Conservation (phyloP, 345 rosid genomes). For the Barbarea vulgaris region DNA sequence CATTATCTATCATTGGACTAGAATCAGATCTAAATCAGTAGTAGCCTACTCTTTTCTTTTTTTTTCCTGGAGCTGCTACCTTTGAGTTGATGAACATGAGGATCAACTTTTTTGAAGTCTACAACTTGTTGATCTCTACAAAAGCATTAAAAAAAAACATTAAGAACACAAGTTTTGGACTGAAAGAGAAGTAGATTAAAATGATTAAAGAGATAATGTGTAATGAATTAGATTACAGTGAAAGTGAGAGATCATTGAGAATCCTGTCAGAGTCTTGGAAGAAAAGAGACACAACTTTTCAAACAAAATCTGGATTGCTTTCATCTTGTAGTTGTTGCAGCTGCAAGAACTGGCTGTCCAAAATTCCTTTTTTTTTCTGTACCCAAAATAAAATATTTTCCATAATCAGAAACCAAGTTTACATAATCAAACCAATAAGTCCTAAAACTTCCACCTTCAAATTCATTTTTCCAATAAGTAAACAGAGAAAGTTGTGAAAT, state of each 20-base stretch:
- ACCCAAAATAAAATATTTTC: constrained; percentile 10
- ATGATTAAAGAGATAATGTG: constrained; percentile 18
- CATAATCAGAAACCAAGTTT: constrained; percentile 2
- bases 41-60: neutral
- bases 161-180: neutral
- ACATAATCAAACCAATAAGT: neutral
- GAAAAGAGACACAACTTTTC: constrained; percentile 85
- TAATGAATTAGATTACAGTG: constrained; percentile 54
- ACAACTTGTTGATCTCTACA: constrained; percentile 70
- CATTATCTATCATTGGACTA: neutral
- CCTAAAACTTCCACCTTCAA: neutral
- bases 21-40: neutral
- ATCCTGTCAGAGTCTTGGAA: constrained; percentile 91
- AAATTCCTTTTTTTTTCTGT: constrained; percentile 55
- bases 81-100: constrained; percentile 92
- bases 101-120: constrained; percentile 86
- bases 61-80: constrained; percentile 95
- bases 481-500: neutral
- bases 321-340: constrained; percentile 95
- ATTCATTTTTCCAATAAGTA: too few species aligned
- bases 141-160: constrained; percentile 2
- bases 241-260: constrained; percentile 75
- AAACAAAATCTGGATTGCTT: constrained; percentile 94
- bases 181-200: neutral
- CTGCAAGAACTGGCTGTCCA: constrained; percentile 86